Evolutionary conservation across 2,329 filamentous ascomycete species (phyloP), one percentile per base, ranked within the genome.

Genomic region (Fusarium guadeloupense): DNA sequence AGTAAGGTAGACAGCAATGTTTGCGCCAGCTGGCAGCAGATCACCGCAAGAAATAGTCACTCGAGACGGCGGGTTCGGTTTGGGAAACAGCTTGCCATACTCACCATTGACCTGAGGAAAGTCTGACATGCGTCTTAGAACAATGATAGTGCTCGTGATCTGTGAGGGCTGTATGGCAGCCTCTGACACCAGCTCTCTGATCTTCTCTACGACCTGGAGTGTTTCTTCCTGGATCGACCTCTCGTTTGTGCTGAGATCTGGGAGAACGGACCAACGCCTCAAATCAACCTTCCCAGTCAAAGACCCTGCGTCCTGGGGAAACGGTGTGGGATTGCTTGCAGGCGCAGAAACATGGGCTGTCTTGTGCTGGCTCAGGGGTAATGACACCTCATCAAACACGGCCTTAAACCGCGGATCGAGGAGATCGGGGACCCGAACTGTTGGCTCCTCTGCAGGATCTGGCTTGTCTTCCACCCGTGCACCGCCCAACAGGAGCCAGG

Each of bases 21-120:
- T 82, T 44, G 82, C 77, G 9, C 80, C 81, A 1, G 71, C 40
- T 0, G 90, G 90, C 8, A 97, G 80, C 7, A 81, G 72, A 42
- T 85, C 78, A 4, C 92, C 92, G 60, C 89, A 90, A 1, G 92
- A 89, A 42, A 98, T 85, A 6, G 93, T 96, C 43, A 96, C 89
- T 43, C 95, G 81, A 1, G 93, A 87, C 0, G 95, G 92, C 1
- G 95, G 95, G 63, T 93, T 96, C 0, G 93, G 89, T 42, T 83
- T 80, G 17, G 78, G 77, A 75, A 98, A 98, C 35, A 93, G 83
- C 9, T 83, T 80, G 6, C 86, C 87, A 75, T 98, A 99, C 60
- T 90, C 78, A 21, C 79, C 74, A 75, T 98, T 98, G 66, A 97
- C 80, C 14, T 78, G 69, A 0, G 86, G 80, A 74, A 98, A 99